These are phyloP conservation scores for Lyophyllum atratum DNA, from an alignment of 768 basidiomycete genomes.

Conservation along the genomic window DNA sequence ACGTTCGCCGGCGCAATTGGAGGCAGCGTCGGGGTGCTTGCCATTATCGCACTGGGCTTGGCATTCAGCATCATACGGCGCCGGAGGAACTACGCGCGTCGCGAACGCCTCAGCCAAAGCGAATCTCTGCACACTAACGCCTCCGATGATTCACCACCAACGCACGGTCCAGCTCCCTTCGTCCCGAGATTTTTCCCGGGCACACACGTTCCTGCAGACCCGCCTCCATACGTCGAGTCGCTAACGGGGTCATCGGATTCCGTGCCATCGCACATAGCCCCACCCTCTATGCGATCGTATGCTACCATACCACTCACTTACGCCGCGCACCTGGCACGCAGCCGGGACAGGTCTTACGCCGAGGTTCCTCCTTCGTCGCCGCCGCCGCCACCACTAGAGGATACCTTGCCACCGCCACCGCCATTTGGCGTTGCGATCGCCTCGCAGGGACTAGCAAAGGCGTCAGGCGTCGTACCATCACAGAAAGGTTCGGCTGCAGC, in stretches of 20 bases:
- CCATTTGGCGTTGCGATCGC: conserved; percentile 6
- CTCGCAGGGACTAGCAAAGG: neutral
- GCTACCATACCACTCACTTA: neutral
- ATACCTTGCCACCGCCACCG: conserved; percentile 6
- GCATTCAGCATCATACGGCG: conserved; percentile 53
- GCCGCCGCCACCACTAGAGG: conserved; percentile 19
- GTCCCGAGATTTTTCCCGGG: conserved; percentile 61
- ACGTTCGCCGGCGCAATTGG: conserved; percentile 60
- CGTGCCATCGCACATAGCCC: conserved; percentile 7
- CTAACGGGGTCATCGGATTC: conserved; percentile 17
- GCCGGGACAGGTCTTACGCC: conserved; percentile 24
- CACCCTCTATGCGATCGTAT: neutral
- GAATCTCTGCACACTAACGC: conserved; percentile 27
- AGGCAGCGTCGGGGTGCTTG: conserved; percentile 51
- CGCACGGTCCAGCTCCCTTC: conserved; percentile 50
- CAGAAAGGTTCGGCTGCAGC: neutral
- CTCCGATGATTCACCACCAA: conserved; percentile 39
- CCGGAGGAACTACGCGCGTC: conserved; percentile 38
- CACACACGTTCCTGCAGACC: conserved; percentile 40
- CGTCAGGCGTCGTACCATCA: neutral
- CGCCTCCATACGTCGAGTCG: conserved; percentile 38
- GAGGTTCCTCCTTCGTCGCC: conserved; percentile 30
- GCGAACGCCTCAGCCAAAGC: conserved; percentile 28
- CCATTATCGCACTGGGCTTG: conserved; percentile 46
- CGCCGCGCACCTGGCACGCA: neutral